Evolutionary conservation across 345 rosid species (phyloP).

Genomic region (Cochlearia excelsa): DNA sequence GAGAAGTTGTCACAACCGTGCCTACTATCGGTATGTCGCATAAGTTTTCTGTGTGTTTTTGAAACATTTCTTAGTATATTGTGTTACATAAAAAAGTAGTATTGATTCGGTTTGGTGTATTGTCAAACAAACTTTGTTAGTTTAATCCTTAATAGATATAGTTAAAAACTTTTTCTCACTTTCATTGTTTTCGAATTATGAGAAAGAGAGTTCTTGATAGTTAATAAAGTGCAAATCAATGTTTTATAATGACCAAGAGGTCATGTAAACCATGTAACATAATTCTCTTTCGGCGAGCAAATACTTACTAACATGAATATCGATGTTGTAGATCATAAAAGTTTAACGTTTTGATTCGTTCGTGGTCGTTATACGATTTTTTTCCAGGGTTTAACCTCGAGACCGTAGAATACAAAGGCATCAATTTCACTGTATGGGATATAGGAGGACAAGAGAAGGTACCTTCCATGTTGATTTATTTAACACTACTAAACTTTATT

Average conservation of each 20-base stretch:
- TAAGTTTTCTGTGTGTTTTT: neutral
- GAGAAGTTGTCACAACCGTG: slow-evolving; percentile 50
- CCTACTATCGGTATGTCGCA: slow-evolving; percentile 57
- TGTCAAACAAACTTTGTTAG: no score
- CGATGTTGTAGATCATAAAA: neutral
- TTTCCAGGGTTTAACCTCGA: slow-evolving; percentile 64
- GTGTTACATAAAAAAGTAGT: no score
- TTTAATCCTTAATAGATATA: no score
- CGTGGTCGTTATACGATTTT: neutral
- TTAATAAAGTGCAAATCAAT: no score
- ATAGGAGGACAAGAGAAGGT: slow-evolving; percentile 71
- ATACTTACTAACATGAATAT: neutral
- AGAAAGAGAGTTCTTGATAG: no score
- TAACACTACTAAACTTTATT: neutral
- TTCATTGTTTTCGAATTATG: no score
- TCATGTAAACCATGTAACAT: no score
- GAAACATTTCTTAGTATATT: neutral
- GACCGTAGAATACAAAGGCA: slow-evolving; percentile 55
- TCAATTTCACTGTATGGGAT: slow-evolving; percentile 65
- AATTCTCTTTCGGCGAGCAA: no score
- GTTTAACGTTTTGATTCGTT: neutral
- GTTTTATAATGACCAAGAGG: no score
- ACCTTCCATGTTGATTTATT: slow-evolving; percentile 4
- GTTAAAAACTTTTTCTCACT: no score
- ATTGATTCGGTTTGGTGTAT: no score